Evolutionary conservation across 306 rosid genomes (phyloP).

Genomic region (Cicer judaicum): DNA sequence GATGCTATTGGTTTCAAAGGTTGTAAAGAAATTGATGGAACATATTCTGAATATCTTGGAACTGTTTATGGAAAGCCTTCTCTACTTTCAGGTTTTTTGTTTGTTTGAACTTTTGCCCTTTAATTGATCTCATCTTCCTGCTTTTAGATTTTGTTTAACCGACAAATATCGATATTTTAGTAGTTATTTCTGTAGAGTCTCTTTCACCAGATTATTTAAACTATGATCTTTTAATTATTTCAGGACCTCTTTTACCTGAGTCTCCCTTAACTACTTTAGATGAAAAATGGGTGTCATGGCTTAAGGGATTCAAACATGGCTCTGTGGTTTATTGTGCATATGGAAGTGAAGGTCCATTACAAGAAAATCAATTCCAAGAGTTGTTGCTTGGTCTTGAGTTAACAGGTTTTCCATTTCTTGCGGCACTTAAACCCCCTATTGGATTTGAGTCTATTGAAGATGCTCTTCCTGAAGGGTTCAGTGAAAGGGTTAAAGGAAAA

Average conservation of each 20-base stretch:
- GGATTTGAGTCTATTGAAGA: slow-evolving; percentile 38
- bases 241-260: slow-evolving; percentile 44
- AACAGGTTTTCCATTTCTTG: slow-evolving; percentile 41
- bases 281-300: slow-evolving; percentile 40
- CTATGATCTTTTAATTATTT: neutral
- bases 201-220: no score
- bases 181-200: no score
- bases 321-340: slow-evolving; percentile 40
- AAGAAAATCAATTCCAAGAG: slow-evolving; percentile 11
- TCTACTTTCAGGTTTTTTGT: slow-evolving; percentile 43
- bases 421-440: slow-evolving; percentile 23
- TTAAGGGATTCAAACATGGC: slow-evolving; percentile 5
- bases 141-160: neutral
- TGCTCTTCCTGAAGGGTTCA: slow-evolving; percentile 41
- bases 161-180: no score
- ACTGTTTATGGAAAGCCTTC: slow-evolving; percentile 3
- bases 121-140: no score
- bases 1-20: slow-evolving; percentile 46
- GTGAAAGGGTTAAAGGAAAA: slow-evolving; percentile 41
- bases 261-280: neutral
- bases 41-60: slow-evolving; percentile 26
- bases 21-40: slow-evolving; percentile 38
- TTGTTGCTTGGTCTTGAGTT: slow-evolving; percentile 44
- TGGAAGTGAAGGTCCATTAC: slow-evolving; percentile 39
- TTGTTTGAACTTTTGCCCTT: no score